Conservation (phyloP, 371 early-diverging fungal genomes). For the Chytridium lagenaria region DNA sequence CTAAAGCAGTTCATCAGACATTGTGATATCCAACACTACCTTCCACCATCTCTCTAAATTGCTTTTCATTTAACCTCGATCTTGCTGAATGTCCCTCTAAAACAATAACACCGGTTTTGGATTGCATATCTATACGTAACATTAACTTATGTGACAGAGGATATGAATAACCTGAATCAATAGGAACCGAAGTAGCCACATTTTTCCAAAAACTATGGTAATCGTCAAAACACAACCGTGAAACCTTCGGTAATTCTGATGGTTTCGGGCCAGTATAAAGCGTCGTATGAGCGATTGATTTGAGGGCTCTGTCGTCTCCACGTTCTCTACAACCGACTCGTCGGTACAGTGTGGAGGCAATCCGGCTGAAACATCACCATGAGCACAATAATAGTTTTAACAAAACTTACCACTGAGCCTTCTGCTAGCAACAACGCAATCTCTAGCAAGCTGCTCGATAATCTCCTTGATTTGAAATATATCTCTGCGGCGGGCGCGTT, state of each 20-base stretch:
- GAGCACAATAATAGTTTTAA: background rate
- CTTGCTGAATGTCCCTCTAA: conserved; percentile 24
- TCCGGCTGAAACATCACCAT: conserved; percentile 30
- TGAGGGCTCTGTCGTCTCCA: background rate
- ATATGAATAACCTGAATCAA: conserved; percentile 13
- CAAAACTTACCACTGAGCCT: conserved; percentile 28
- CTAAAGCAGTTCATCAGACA: conserved; percentile 21
- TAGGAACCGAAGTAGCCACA: conserved; percentile 49
- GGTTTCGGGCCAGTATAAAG: background rate
- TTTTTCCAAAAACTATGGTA: conserved; percentile 52
- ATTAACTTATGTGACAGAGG: background rate
- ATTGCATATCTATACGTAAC: background rate
- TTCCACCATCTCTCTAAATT: conserved; percentile 39
- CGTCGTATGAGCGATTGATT: background rate
- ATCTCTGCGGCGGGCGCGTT: conserved; percentile 52
- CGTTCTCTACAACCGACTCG: conserved; percentile 9
- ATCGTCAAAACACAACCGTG: conserved; percentile 46
- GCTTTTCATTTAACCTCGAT: conserved; percentile 29
- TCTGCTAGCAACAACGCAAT: conserved; percentile 54
- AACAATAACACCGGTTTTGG: conserved; percentile 13
- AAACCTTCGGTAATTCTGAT: conserved; percentile 24
- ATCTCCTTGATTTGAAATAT: conserved; percentile 39
- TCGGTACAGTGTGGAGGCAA: conserved; percentile 31
- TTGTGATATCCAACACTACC: conserved; percentile 19
- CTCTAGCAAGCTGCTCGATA: conserved; percentile 54